Evolutionary conservation across 2,329 filamentous ascomycete species (phyloP).

Genomic region (Cytospora leucostoma): DNA sequence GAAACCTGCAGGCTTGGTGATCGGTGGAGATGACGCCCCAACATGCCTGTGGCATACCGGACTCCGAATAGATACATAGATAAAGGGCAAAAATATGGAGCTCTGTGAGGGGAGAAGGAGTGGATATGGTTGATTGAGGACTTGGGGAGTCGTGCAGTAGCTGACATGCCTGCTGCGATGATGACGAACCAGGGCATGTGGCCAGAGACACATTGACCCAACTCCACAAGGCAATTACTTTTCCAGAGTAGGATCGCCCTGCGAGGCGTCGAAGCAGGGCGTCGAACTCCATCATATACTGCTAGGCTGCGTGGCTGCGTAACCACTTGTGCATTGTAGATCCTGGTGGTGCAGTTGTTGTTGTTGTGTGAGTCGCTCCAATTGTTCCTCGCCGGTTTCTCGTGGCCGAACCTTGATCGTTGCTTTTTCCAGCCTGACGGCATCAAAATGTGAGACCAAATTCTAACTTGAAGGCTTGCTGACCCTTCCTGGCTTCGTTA

Average conservation of each 20-base stretch:
- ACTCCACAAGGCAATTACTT: slow-evolving; percentile 15
- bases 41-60: slow-evolving; percentile 21
- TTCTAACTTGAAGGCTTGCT: background rate
- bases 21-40: slow-evolving; percentile 8
- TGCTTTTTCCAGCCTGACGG: slow-evolving; percentile 2
- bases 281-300: background rate
- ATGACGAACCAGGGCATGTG: slow-evolving; percentile 12
- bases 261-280: slow-evolving; percentile 1
- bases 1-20: slow-evolving; percentile 22
- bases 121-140: slow-evolving; percentile 6
- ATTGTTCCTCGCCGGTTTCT: slow-evolving; percentile 11
- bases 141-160: background rate
- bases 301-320: slow-evolving; percentile 9
- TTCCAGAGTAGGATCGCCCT: slow-evolving; percentile 14
- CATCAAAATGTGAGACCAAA: background rate
- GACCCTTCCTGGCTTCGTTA: background rate
- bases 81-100: slow-evolving; percentile 9
- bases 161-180: slow-evolving; percentile 4
- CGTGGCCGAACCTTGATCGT: slow-evolving; percentile 12
- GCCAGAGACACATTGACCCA: slow-evolving; percentile 16
- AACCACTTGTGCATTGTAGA: slow-evolving; percentile 7
- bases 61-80: background rate
- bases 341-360: background rate
- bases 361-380: background rate
- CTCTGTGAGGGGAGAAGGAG: background rate